These are phyloP conservation scores for Phytophthora pseudosyringae DNA, from an alignment of 352 stramenopile genomes.

Conservation along the genomic window DNA sequence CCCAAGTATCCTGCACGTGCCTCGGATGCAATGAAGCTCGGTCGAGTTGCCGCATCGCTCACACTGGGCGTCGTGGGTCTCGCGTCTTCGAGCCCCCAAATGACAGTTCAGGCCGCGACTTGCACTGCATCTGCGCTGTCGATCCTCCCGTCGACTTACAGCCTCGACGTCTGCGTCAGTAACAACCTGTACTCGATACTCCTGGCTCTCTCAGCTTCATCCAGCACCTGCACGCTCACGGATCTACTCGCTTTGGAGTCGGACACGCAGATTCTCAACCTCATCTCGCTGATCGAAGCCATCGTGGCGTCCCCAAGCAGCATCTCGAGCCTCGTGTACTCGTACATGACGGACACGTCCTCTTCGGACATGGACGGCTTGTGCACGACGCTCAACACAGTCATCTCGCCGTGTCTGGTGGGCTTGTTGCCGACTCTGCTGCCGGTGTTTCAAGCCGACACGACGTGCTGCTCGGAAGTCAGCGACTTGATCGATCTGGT, in stretches of 20 bases:
- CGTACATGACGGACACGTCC: constrained; percentile 46
- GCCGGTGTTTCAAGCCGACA: constrained; percentile 33
- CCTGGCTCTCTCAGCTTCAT: constrained; percentile 27
- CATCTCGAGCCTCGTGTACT: constrained; percentile 47
- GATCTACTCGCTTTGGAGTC: constrained; percentile 37
- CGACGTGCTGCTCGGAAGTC: constrained; percentile 50
- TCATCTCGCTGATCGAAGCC: constrained; percentile 30
- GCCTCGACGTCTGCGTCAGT: constrained; percentile 48
- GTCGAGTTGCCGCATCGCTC: constrained; percentile 20
- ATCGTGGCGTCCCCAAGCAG: constrained; percentile 44
- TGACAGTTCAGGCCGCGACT: constrained; percentile 22
- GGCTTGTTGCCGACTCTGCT: constrained; percentile 42
- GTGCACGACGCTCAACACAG: constrained; percentile 42
- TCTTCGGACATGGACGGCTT: constrained; percentile 45
- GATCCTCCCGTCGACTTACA: constrained; percentile 41
- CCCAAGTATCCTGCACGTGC: constrained; percentile 1
- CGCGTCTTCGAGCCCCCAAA: neutral
- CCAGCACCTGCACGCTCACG: constrained; percentile 39
- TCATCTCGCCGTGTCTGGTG: constrained; percentile 46
- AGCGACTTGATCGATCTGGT: constrained; percentile 54
- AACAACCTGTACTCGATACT: constrained; percentile 49
- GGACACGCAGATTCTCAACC: constrained; percentile 36
- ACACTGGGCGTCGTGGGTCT: constrained; percentile 20
- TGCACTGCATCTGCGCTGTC: constrained; percentile 37
- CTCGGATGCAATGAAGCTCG: constrained; percentile 28